Base-by-base conservation (phyloP, 371 early-diverging fungal species). In the Haplosporangium sp. region DNA sequence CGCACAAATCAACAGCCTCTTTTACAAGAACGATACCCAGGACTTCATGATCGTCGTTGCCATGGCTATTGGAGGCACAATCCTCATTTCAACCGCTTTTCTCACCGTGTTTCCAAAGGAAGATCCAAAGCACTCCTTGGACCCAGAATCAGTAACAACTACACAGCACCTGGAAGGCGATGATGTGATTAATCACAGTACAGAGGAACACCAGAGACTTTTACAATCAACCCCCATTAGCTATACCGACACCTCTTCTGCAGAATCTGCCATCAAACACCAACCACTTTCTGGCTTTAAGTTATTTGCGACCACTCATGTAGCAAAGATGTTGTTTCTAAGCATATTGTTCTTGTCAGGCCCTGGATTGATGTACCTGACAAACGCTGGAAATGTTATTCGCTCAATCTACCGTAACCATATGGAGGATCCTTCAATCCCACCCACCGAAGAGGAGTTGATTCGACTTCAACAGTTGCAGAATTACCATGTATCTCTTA, bases 351-450 rank as follows among this genome's bases (percentile, higher is more conserved):
- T 84, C 10, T 40, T 84, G 19, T 76, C 75, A 27, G 85, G 85
- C 4, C 70, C 86, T 20, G 87, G 88, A 13, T 70, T 91, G 40
- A 89, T 89, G 88, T 87, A 87, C 67, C 86, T 91, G 37, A 86
- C 89, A 81, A 88, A 85, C 66, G 83, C 83, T 10, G 85, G 86
- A 15, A 69, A 67, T 27, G 62, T 87, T 38, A 67, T 85, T 34
- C 78, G 83, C 13, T 73, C 71, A 48, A 70, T 79, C 61, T 86
- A 69, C 56, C 68, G 74, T 38, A 69, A 71, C 11, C 65, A 63
- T 19, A 35, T 67, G 50, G 71, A 67, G 5, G 74, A 76, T 35
- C 76, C 84, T 5, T 65, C 76, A 20, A 17, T 39, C 9, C 70
- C 72, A 13, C 71, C 72, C 0, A 76, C 69, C 1, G 61, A 60